Evolutionary conservation across 106 monocot genomes (phyloP), one percentile per base, ranked within the genome.

Genomic region (Dioscorea alata): DNA sequence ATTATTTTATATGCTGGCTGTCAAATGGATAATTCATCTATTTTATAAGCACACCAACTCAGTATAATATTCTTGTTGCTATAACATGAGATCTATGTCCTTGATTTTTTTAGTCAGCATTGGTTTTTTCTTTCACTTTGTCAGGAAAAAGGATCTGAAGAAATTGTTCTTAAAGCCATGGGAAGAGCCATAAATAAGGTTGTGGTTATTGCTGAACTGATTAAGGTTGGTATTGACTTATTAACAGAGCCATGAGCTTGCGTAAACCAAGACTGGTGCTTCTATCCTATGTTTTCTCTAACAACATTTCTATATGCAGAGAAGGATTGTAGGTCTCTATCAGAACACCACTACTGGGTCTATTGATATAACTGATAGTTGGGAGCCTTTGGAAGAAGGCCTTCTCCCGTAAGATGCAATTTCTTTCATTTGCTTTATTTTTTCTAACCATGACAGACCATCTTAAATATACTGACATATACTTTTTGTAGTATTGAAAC

Each of bases 171-270:
- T 4, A 83, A 79, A 28, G 83, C 83, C 31, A 83, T 83, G 83
- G 83, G 83, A 23, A 75, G 83, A 69, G 83, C 83, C 6, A 83
- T 83, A 57, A 83, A 72, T 48, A 83, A 83, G 48, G 64, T 79
- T 9, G 69, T 83, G 6, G 48, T 71, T 63, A 79, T 83, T 64
- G 79, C 70, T 33, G 83, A 83, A 60, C 59, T 83, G 49, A 74
- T 83, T 8, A 83, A 83, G 78, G 83, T 78, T 15, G 22, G 6
- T 8, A 23, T 1, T 53, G 7, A 24, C 4, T 31, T 15, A 49
- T 2, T 4, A 48, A n/a, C 59, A 28, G 42, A 42, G 42, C 2
- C 42, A 42, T 42, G 42, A 42, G 42, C 6, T 42, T 10, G 10
- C 10, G 5, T 5, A 42, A 8, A 42, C 42, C 42, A 42, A 42